phyloP scores from a whole-genome alignment of 2,329 filamentous ascomycete genomes.

The Cladosporium sp. region DNA sequence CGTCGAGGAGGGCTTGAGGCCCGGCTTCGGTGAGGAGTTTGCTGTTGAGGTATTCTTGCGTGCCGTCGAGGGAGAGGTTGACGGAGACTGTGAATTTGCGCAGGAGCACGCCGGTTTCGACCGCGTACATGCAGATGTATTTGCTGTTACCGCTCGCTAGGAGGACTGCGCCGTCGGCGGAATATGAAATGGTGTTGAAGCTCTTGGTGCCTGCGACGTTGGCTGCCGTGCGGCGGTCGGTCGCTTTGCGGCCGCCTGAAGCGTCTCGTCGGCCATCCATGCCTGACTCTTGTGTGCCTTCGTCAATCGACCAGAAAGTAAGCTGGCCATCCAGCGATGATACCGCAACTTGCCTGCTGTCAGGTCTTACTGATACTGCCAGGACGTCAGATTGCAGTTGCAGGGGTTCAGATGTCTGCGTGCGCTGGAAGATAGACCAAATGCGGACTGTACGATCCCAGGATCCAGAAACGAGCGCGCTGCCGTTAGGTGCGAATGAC shows the following conservation, averaged over 20 bases:
- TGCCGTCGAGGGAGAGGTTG: slow-evolving; percentile 93
- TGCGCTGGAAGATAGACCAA: slow-evolving; percentile 92
- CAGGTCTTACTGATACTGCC: slow-evolving; percentile 79
- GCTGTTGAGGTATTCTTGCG: slow-evolving; percentile 95
- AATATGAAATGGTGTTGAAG: slow-evolving; percentile 85
- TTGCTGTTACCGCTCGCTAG: slow-evolving; percentile 95
- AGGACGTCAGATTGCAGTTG: slow-evolving; percentile 90
- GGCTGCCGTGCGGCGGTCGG: slow-evolving; percentile 84
- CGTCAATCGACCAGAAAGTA: slow-evolving; percentile 89
- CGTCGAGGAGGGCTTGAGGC: slow-evolving; percentile 77
- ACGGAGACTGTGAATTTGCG: slow-evolving; percentile 96
- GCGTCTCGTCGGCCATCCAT: slow-evolving; percentile 89
- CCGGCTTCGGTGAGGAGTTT: slow-evolving; percentile 87
- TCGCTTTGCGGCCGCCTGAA: slow-evolving; percentile 83
- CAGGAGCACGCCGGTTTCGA: slow-evolving; percentile 81
- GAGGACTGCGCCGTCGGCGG: slow-evolving; percentile 84
- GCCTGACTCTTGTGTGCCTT: slow-evolving; percentile 79
- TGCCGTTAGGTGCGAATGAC: slow-evolving; percentile 83
- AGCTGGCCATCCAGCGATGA: slow-evolving; percentile 91
- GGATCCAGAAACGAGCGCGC: slow-evolving; percentile 80
- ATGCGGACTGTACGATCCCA: slow-evolving; percentile 96
- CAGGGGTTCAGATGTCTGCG: slow-evolving; percentile 90
- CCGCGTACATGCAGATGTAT: slow-evolving; percentile 97
- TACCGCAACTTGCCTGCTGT: slow-evolving; percentile 85
- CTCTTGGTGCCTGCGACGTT: slow-evolving; percentile 87